Base-by-base conservation (phyloP, 2,329 filamentous ascomycete species). In the Colletotrichum higginsianum region DNA sequence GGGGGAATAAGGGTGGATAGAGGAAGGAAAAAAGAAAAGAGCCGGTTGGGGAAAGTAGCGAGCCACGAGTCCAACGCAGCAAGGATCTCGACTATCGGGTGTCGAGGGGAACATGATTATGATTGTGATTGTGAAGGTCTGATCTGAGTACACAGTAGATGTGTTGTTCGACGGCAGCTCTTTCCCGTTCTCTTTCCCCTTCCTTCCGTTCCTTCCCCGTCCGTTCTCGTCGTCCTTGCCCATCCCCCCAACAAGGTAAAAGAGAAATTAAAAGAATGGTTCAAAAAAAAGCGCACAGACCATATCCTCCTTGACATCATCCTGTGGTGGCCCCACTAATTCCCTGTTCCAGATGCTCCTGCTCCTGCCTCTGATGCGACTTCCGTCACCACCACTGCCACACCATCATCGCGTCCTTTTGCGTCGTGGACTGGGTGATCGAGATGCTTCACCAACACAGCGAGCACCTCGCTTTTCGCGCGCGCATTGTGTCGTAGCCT, bases 281-380 rank as follows among this genome's bases (percentile, higher is more conserved):
- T 30, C 26, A 9, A 35, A 35, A 35, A 9, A 9, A 35, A 9
- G 1, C 9, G 30, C 30, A 35, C 47, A 44, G 38, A 30, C 50
- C 49, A 67, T 42, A 42, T 21, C 50, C 57, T 21, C 53, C 38
- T 71, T 71, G 69, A 71, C 69, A 68, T 68, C 69, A 71, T 68
- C 58, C 46, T 15, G 13, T n/a, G 55, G 15, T 5, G 0, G 18
- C 7, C 57, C 69, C 65, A 68, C 69, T 71, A 71, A 71, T 68
- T 71, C 2, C 65, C 65, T 18, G 65, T 68, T 68, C 30, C 53
- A 64, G 18, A 16, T 21, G 6, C 18, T n/a, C 38, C 38, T 55
- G 21, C 15, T 35, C 30, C 61, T 69, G 18, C 52, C 40, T 38
- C 9, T 9, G 15, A 44, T 49, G n/a, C 52, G 18, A 13, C 26